phyloP scores from a whole-genome alignment of 2,329 filamentous ascomycete genomes.

The Colletotrichum destructivum region DNA sequence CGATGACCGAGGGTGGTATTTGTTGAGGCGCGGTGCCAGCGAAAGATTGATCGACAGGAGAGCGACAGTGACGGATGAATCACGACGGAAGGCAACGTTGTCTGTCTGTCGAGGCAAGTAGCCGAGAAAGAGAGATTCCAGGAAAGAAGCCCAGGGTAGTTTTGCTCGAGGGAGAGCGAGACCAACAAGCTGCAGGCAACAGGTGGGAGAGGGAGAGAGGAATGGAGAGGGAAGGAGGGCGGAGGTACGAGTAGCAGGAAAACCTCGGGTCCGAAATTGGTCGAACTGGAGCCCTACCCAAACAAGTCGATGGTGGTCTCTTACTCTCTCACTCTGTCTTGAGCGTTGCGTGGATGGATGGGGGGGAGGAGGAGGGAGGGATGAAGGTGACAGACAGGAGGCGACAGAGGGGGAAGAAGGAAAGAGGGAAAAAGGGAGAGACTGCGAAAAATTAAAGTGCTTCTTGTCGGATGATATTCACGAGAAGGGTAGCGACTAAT shows the following conservation, averaged over 20 bases:
- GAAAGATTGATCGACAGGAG: conserved; percentile 17
- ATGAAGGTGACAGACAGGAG: conserved; percentile 45
- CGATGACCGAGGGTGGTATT: conserved; percentile 40
- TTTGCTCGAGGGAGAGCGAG: conserved; percentile 36
- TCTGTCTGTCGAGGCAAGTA: conserved; percentile 29
- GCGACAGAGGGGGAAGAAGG: conserved; percentile 24
- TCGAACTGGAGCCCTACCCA: conserved; percentile 34
- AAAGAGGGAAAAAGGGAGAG: conserved; percentile 37
- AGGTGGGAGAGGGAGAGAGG: conserved; percentile 32
- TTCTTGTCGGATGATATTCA: conserved; percentile 43
- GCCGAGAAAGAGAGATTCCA: conserved; percentile 25
- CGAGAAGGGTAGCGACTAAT: conserved; percentile 36
- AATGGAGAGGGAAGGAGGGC: conserved; percentile 34
- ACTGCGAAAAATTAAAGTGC: conserved; percentile 42
- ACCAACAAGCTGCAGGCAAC: conserved; percentile 34
- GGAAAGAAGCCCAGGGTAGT: conserved; percentile 20
- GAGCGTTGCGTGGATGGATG: not conserved
- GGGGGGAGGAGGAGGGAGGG: conserved; percentile 31
- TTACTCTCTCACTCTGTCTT: conserved; percentile 22
- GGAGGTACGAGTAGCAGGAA: conserved; percentile 21
- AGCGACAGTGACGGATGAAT: conserved; percentile 19
- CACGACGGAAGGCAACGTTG: conserved; percentile 35
- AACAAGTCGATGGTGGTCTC: conserved; percentile 30
- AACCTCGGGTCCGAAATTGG: conserved; percentile 34
- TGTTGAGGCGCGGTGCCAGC: conserved; percentile 27